Percentiles rank a stretch among this genome's conserved stretches.
Evolutionary conservation across 1,139 yeast species (phyloP).

Genomic region (Saccharomyces hybrid): DNA sequence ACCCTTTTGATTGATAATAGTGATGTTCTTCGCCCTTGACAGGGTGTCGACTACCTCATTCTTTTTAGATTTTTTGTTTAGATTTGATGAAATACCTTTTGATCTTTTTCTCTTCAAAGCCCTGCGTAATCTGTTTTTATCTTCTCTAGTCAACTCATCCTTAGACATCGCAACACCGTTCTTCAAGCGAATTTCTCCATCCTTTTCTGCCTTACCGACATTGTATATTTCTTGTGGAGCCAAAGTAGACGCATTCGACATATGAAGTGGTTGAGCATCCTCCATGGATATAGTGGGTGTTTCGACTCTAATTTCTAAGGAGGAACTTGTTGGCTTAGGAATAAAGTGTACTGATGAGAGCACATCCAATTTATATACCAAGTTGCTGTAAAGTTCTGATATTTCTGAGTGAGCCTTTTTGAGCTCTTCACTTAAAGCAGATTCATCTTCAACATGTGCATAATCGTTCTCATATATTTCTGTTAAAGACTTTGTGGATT

Average conservation of each 20-base stretch:
- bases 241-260: constrained; percentile 64
- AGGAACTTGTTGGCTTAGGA: constrained; percentile 82
- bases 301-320: constrained; percentile 72
- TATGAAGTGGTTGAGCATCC: constrained; percentile 89
- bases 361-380: constrained; percentile 74
- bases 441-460: constrained; percentile 39
- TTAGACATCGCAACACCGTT: constrained; percentile 80
- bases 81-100: constrained; percentile 42
- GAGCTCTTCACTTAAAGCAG: constrained; percentile 52
- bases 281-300: constrained; percentile 84
- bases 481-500: constrained; percentile 82
- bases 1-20: constrained; percentile 74
- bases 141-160: constrained; percentile 78
- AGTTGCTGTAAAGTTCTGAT: constrained; percentile 50
- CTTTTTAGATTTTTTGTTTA: constrained; percentile 39
- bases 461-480: constrained; percentile 87
- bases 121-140: constrained; percentile 80
- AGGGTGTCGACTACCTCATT: constrained; percentile 66
- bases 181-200: constrained; percentile 62
- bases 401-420: constrained; percentile 74
- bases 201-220: constrained; percentile 42
- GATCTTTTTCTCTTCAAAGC: constrained; percentile 77
- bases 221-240: constrained; percentile 96
- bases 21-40: constrained; percentile 66
- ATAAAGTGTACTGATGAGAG: constrained; percentile 88